Base-by-base conservation (phyloP, 2,329 filamentous ascomycete species). In the Trichoderma cornu-damae region DNA sequence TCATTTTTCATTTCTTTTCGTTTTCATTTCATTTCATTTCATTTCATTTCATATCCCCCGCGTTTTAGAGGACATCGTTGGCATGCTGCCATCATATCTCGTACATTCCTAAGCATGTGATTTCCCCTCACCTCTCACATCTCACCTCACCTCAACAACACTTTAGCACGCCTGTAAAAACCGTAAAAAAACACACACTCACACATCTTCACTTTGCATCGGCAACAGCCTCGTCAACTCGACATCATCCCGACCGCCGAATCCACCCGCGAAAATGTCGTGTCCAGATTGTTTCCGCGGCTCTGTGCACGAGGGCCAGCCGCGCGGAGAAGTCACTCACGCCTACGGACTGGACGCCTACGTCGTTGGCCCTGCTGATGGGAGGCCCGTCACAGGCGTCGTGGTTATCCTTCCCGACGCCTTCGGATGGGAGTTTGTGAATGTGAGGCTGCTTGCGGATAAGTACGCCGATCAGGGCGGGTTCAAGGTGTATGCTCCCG, bases 341-440 rank as follows among this genome's bases (percentile, higher is more conserved):
- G 61, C 82, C 16, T 76, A 83, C 61, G 76, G 75, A 22, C 70
- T 81, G 3, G 67, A 76, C 34, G 72, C 75, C 1, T 84, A 83
- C 59, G 68, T 81, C 14, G 69, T 73, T 6, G 72, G 67, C 40
- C 72, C 73, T 0, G 26, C 66, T 0, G 56, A 64, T n/a, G 69
- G 72, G 1, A 51, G 42, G 8, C 6, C 57, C 0, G 40, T 70
- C n/a, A 75, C 75, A 35, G 80, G 72, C 9, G 75, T 81, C 58
- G 68, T 84, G 8, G 76, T 83, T 40, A 72, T 83, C 49, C 72
- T 84, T 30, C 73, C 80, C 0, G 81, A 84, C 63, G 76, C 76
- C 0, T 83, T 83, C 62, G 81, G 81, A 14, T 80, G 79, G 75
- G 70, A 73, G 2, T 77, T 83, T 60, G 67, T 75, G 20, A 84